Evolutionary conservation across 108 stramenopile genomes (phyloP), one percentile per base, ranked within the genome.

Genomic region (Schizochytrium sp.): DNA sequence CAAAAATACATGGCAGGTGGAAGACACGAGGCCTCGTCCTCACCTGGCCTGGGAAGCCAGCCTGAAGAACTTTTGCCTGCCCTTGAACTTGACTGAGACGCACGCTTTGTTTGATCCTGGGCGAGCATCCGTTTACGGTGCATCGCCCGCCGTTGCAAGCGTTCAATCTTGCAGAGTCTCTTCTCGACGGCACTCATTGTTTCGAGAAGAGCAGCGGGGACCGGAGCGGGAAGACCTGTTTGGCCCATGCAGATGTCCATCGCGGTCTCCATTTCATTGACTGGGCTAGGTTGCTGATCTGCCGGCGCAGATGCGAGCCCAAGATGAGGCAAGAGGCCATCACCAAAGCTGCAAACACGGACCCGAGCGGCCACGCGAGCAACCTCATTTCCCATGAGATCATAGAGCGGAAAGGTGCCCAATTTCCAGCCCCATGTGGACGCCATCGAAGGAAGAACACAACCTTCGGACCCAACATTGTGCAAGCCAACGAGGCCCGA

Each of bases 1-100:
- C n/a, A 53, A 23, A 53, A 83, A 23, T 83, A 83, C 76, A 83
- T 83, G n/a, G 76, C 48, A 25, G 76, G 76, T 16, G 76, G 76
- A 55, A 83, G 23, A 83, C 48, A 47, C n/a, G 45, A 53, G 19
- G 48, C 76, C 48, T 83, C 76, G 51, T 53, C 51, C 51, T 83
- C 43, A 12, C 23, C 51, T 16, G 76, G 76, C 1, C 45, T 43
- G 8, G 76, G 76, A 47, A 83, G 51, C 76, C 76, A 83, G n/a
- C 63, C 63, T 18, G 34, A 14, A 41, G 25, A 23, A 10, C 55
- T 57, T 16, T 8, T 16, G 55, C 16, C 16, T 16, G 8, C 55
- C 55, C 0, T 16, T 57, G 55, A 4, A 16, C 34, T 34, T 34
- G 34, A 34, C 34, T 34, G 34, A 34, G 34, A 34, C 34, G 34